Conservation (phyloP, 306 rosid species). For the Corylus heterophylla region DNA sequence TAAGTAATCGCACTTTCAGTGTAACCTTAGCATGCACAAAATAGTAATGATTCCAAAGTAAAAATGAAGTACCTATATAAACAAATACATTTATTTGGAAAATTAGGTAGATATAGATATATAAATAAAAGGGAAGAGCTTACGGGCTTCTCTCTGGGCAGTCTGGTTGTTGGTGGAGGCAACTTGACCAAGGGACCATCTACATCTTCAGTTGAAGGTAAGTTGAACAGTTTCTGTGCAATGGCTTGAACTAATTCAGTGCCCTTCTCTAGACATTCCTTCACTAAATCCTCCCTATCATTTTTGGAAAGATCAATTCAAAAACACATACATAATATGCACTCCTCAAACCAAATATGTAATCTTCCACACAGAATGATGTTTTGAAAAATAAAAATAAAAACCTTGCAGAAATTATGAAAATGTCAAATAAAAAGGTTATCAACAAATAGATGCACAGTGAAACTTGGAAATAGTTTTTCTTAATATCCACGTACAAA, state of each 20-base stretch:
- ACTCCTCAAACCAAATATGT: not conserved
- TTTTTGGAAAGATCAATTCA: not conserved
- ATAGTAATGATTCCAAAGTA: not conserved
- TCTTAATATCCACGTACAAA: not conserved
- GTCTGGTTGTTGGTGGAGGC: conserved; percentile 65
- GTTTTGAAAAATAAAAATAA: not conserved
- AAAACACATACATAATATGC: not conserved
- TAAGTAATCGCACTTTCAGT: not conserved
- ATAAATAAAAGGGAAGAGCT: conserved; percentile 13
- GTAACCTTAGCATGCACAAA: not conserved
- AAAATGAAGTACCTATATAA: not conserved
- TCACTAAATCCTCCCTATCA: conserved; percentile 61
- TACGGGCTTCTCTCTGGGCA: conserved; percentile 90
- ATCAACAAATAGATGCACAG: not conserved
- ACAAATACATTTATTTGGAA: not conserved
- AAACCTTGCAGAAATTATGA: not conserved
- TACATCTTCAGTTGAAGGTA: conserved; percentile 69
- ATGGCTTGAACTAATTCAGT: conserved; percentile 80
- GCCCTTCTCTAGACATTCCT: conserved; percentile 60
- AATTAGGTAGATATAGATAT: not conserved
- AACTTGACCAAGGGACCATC: conserved; percentile 83
- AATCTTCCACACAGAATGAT: not conserved
- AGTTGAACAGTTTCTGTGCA: conserved; percentile 60
- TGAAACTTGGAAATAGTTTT: not conserved
- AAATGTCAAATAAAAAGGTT: not conserved